Evolutionary conservation across 768 basidiomycete species (phyloP), one percentile per base, ranked within the genome.

Genomic region (Phlegmacium glaucopus): DNA sequence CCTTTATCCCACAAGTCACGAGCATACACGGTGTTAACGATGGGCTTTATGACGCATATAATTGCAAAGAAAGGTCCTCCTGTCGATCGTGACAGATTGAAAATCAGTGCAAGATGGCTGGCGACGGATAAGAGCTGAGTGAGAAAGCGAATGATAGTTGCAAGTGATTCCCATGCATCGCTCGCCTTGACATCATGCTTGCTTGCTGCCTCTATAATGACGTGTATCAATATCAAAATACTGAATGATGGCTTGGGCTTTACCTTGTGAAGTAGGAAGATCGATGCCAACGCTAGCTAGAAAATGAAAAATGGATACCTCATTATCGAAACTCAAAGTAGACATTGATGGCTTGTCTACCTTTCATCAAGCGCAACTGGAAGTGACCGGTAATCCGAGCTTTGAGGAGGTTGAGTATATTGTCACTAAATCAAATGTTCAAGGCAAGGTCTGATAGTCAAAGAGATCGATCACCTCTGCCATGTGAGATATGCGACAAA

Each of bases 1-100:
- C 72, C 56, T 58, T 53, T 55, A 22, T 61, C 56, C 66, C 64
- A 70, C 4, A 71, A 35, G 29, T 43, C 52, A 18, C 52, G 49
- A 6, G 39, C 29, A n/a, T 43, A 52, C 4, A 65, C 2, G 3
- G 51, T 27, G 1, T 51, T 46, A 11, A 65, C 40, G 2, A 72
- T 12, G 0, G 74, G 71, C 28, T 63, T 62, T 7, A 53, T 49
- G 6, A 70, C 22, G 46, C 70, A 74, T 13, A 71, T 45, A 4
- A 71, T 27, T 0, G 67, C 65, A 28, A 71, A 72, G 3, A 66
- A 22, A 0, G 61, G 63, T 7, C 69, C 70, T 1, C 67, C 70
- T 15, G 54, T 59, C 5, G 63, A 57, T 1, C 61, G 50, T 0
- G 70, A 64, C 2, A 61, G 42, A 18, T 67, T 56, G n/a, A 60